Evolutionary conservation across 331 rosid species (phyloP), one percentile per base, ranked within the genome.

Genomic region (Rhamnella rubrinervis): DNA sequence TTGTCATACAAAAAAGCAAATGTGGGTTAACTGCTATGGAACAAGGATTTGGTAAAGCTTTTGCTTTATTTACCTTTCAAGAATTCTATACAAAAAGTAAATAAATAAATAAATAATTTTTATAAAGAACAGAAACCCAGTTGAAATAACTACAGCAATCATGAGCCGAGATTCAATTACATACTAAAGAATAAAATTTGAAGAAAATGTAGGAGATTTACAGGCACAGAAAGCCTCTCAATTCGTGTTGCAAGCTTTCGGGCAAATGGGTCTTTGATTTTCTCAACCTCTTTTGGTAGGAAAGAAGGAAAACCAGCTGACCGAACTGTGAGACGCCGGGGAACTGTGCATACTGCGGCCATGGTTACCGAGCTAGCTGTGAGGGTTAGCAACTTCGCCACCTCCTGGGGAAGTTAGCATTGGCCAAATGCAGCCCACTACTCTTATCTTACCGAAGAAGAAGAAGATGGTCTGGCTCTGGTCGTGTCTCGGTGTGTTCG

Each of bases 181-280:
- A 18, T 4, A 55, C 49, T 2, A 1, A 12, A 0, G 38, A 66
- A 5, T 8, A 3, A 25, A 60, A 28, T 21, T 7, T 16, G 38
- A 37, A 19, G 17, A 37, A 71, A 50, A 19, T 38, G 41, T 6
- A 19, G 13, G 13, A 20, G 40, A 46, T 1, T 68, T 78, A 82
- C 83, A 67, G 79, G 77, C 12, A 86, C 97, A 0, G 98, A 92
- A 1, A 93, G 72, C 74, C 97, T 87, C 67, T 84, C 83, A 61
- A 93, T 88, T 49, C 98, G 79, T 62, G 85, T 17, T 52, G 98
- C 97, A 38, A 91, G 68, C 58, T 81, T 87, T 17, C 91, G 82
- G 46, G 96, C 96, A 14, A 58, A 75, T 6, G 91, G 82, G 82
- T 93, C 98, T 67, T 69, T 78, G 75, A 93, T 84, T 25, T 67